Percentiles rank a stretch among this genome's conserved stretches.
These are phyloP conservation scores for Pichia sp. DNA, from an alignment of 1,139 yeast species.

Conservation along the genomic window DNA sequence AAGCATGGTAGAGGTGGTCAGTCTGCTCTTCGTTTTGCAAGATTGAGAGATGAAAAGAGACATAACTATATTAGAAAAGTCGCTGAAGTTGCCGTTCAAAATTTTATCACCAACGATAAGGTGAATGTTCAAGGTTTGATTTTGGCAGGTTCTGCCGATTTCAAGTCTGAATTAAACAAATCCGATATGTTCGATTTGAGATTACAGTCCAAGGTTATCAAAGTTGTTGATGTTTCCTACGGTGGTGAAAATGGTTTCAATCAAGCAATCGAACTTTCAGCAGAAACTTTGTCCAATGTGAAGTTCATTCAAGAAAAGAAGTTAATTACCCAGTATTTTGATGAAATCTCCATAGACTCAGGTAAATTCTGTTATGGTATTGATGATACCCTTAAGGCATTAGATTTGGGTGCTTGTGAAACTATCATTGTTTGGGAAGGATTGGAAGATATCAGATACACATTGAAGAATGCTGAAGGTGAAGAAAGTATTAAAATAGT, in stretches of 20 bases:
- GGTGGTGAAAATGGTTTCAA: conserved; percentile 99
- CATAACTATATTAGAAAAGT: conserved; percentile 97
- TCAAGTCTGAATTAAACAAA: conserved; percentile 87
- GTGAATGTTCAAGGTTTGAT: conserved; percentile 91
- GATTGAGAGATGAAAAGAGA: conserved; percentile 98
- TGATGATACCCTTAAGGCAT: conserved; percentile 91
- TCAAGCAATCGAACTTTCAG: conserved; percentile 96
- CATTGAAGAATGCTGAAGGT: conserved; percentile 81
- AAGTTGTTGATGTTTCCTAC: conserved; percentile 92
- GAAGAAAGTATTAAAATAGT: conserved; percentile 71
- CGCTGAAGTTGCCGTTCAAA: conserved; percentile 96
- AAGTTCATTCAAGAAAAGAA: conserved; percentile 98
- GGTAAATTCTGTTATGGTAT: conserved; percentile 98
- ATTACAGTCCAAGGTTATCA: conserved; percentile 79
- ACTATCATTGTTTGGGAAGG: conserved; percentile 88
- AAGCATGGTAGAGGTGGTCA: conserved; percentile 99
- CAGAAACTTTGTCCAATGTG: conserved; percentile 93
- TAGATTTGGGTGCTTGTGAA: conserved; percentile 95
- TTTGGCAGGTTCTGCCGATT: conserved; percentile 98
- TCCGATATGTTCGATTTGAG: conserved; percentile 92
- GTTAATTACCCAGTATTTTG: conserved; percentile 84
- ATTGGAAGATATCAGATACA: conserved; percentile 77
- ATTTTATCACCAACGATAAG: conserved; percentile 87
- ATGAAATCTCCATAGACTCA: conserved; percentile 93
- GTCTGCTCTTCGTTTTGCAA: conserved; percentile 97